Evolutionary conservation across 805 yeast genomes (phyloP), one percentile per base, ranked within the genome.

Genomic region (Kazachstania viticola): DNA sequence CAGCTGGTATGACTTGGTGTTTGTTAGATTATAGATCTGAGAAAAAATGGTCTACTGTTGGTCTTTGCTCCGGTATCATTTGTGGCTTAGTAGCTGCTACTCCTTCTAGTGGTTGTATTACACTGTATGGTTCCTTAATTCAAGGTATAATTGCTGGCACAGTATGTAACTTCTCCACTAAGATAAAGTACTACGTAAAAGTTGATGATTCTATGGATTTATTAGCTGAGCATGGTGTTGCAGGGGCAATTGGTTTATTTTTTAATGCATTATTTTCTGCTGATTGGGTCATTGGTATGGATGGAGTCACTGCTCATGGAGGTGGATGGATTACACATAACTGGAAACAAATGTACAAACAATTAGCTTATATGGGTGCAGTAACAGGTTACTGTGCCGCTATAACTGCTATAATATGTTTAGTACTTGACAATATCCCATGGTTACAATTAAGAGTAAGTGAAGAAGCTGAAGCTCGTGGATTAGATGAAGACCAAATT

Each of bases 191-290:
- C 52, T 60, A 82, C 40, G 61, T 80, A 29, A 69, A 70, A 37
- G 85, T 88, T 31, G 97, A 91, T 56, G 98, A 88, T 61, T 77
- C 95, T 2, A 63, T 91, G 46, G 97, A 91, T 78, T 75, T 85
- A 31, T 69, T 88, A 54, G 97, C 97, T n/a, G 97, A 88, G 73
- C 98, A 88, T 76, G 97, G 95, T 30, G 69, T 88, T 46, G 97
- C 96, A 0, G 98, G 98, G 21, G 69, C 87, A 29, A 68, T 88
- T 28, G 97, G 98, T 0, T 65, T 87, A 29, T 36, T 88, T n/a
- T 85, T 84, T 62, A 85, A 84, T 51, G 95, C 82, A 0, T 51
- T 88, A 1, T 87, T 91, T 51, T 96, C 82, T 12, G 82, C 87
- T 5, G 71, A 79, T 34, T 79, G 83, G 56, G 93, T 91, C 33